Percentiles rank a stretch among this genome's conserved stretches.
These are phyloP conservation scores for Triglochin maritima DNA, from an alignment of 106 monocot genomes.

Conservation along the genomic window DNA sequence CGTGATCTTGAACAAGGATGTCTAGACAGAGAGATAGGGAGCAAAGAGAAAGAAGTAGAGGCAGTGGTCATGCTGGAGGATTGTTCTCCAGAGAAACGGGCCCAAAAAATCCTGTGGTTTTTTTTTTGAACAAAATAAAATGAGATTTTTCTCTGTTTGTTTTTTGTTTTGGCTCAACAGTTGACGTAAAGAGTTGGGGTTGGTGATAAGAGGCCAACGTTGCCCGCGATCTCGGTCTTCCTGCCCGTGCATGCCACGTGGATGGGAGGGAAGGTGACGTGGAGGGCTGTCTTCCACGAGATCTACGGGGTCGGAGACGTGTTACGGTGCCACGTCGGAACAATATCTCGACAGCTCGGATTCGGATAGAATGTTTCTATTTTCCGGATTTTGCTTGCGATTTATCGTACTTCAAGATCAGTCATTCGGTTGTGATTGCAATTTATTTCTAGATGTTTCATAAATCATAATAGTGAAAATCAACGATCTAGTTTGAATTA, in stretches of 20 bases:
- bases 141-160: constrained; percentile 1
- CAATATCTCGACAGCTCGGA: constrained; percentile 6
- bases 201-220: constrained; percentile 41
- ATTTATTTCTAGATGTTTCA: no score
- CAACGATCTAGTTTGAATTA: no score
- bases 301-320: neutral
- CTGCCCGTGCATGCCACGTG: constrained; percentile 37
- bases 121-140: neutral
- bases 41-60: constrained; percentile 31
- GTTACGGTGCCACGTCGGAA: neutral
- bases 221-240: constrained; percentile 40
- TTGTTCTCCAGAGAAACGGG: neutral
- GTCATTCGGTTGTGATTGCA: no score
- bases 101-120: neutral
- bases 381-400: no score
- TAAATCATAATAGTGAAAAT: no score
- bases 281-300: constrained; percentile 8
- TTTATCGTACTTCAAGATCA: no score
- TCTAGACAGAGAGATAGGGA: constrained; percentile 31
- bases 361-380: neutral
- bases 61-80: constrained; percentile 28
- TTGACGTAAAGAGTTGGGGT: neutral
- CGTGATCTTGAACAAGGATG: constrained; percentile 34
- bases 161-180: neutral
- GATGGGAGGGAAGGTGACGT: constrained; percentile 9